A percentile compares a stretch with the other conserved stretches of the same genome.
Conservation (phyloP, 2,329 filamentous ascomycete genomes). For the Diaporthe citrichinensis region DNA sequence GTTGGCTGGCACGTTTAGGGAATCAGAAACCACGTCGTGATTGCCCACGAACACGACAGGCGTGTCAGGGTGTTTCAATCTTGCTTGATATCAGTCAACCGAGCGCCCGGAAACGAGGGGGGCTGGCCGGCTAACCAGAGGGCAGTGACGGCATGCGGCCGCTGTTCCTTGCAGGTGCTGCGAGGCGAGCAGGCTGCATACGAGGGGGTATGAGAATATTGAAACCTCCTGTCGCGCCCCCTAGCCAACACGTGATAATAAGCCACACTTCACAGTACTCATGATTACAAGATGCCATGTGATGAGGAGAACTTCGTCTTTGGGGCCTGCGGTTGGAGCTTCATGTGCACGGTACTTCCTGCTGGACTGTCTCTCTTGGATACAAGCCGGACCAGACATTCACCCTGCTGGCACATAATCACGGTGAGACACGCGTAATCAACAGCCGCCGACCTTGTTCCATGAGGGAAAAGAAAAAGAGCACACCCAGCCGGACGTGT, state of each 20-base stretch:
- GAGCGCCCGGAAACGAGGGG: not conserved
- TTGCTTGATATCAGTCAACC: not conserved
- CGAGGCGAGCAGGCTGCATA: not conserved
- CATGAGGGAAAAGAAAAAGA: not conserved
- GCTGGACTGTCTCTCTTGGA: not conserved
- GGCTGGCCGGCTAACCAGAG: not conserved
- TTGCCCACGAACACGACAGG: not conserved
- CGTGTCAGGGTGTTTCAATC: slow-evolving; percentile 2
- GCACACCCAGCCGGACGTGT: not conserved
- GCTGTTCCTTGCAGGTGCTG: not conserved
- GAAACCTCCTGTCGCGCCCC: not conserved
- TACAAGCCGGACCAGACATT: not conserved
- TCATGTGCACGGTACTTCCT: not conserved
- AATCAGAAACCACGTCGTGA: not conserved
- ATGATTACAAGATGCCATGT: not conserved
- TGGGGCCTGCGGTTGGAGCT: not conserved
- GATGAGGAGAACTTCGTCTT: not conserved
- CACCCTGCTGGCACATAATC: not conserved
- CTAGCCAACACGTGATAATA: slow-evolving; percentile 1
- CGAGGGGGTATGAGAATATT: not conserved
- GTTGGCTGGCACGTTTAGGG: not conserved
- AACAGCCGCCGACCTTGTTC: not conserved
- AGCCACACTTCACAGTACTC: not conserved
- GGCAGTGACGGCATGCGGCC: not conserved
- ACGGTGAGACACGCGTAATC: slow-evolving; percentile 11